phyloP scores from a whole-genome alignment of 345 rosid species.

The Sonneratia alba region DNA sequence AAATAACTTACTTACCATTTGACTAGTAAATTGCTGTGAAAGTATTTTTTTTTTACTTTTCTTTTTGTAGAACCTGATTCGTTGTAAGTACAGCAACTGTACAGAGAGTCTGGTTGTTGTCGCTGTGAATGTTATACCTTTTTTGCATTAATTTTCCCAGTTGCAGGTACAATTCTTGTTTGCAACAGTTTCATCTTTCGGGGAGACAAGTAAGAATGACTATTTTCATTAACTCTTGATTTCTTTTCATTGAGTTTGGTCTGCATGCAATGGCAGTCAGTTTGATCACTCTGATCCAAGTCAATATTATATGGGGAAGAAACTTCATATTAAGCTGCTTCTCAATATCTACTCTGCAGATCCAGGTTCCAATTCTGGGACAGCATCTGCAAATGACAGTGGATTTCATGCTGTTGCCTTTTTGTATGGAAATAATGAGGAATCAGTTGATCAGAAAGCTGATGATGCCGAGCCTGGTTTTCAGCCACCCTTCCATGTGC shows the following conservation, averaged over 20 bases:
- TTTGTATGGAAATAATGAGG: constrained; percentile 56
- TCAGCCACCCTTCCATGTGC: constrained; percentile 67
- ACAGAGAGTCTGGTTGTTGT: not conserved
- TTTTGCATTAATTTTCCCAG: constrained; percentile 20
- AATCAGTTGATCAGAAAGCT: constrained; percentile 27
- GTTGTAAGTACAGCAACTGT: not conserved
- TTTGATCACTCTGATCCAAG: not conserved
- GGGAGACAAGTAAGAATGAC: constrained; percentile 48
- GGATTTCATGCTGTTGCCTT: constrained; percentile 57
- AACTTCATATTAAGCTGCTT: not conserved
- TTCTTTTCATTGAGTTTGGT: not conserved
- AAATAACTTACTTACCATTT: not conserved
- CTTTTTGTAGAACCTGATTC: not conserved
- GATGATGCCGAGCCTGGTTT: constrained; percentile 43
- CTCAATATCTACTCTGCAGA: constrained; percentile 10
- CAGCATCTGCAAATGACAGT: constrained; percentile 23
- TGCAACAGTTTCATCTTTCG: constrained; percentile 41
- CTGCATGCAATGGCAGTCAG: constrained; percentile 4
- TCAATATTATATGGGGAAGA: not conserved
- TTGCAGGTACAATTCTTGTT: constrained; percentile 55
- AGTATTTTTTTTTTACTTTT: not conserved
- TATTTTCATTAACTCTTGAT: constrained; percentile 15
- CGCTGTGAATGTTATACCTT: constrained; percentile 19
- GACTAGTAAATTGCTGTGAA: not conserved
- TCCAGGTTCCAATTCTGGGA: constrained; percentile 37